Evolutionary conservation across 208 protist species (phyloP).

Genomic region (Borovskyia barvae): DNA sequence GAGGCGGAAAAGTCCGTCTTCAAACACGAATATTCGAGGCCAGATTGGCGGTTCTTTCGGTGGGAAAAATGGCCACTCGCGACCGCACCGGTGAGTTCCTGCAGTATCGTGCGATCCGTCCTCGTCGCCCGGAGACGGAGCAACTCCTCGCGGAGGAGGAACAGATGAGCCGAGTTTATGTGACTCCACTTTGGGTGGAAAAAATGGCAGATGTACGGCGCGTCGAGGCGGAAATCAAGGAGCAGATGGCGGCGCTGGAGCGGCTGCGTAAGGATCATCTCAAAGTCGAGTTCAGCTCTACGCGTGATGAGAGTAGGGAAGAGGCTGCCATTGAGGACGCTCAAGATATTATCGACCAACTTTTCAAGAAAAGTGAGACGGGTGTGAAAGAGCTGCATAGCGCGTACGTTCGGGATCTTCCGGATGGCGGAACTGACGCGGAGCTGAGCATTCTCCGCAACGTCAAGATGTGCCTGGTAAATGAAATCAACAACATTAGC

Average conservation of each 20-base stretch:
- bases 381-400: slow-evolving; percentile 69
- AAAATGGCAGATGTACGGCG: slow-evolving; percentile 81
- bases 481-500: slow-evolving; percentile 84
- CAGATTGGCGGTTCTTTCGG: background rate
- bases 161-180: slow-evolving; percentile 52
- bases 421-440: slow-evolving; percentile 81
- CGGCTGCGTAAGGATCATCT: slow-evolving; percentile 78
- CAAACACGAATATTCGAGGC: background rate
- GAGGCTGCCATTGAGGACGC: slow-evolving; percentile 75
- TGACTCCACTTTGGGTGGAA: slow-evolving; percentile 81
- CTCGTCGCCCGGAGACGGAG: slow-evolving; percentile 58
- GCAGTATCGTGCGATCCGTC: slow-evolving; percentile 73
- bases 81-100: slow-evolving; percentile 87
- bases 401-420: slow-evolving; percentile 71
- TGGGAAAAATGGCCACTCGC: slow-evolving; percentile 76
- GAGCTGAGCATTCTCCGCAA: slow-evolving; percentile 90
- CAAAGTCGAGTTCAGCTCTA: slow-evolving; percentile 88
- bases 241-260: slow-evolving; percentile 75
- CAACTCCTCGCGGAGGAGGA: slow-evolving; percentile 66
- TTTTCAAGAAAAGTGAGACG: slow-evolving; percentile 86
- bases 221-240: slow-evolving; percentile 61
- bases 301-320: slow-evolving; percentile 75
- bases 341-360: slow-evolving; percentile 79
- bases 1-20: background rate
- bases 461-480: slow-evolving; percentile 92